Base-by-base conservation (phyloP, 768 basidiomycete genomes). In the Leccinum boreale region DNA sequence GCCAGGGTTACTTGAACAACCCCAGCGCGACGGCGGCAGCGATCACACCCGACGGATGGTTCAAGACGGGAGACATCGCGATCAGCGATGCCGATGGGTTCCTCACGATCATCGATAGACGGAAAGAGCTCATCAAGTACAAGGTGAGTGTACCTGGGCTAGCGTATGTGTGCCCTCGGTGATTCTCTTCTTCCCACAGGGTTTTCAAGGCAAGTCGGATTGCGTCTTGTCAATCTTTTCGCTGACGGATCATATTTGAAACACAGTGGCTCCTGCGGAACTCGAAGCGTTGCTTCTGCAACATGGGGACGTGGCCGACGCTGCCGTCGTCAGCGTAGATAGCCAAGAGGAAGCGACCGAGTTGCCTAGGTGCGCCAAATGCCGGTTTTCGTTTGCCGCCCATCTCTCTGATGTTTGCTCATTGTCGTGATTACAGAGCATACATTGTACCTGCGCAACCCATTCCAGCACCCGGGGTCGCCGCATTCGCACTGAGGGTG, bases 61-160 rank as follows among this genome's bases (percentile, higher is more conserved):
- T 93, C 76, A 92, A 89, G 78, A 94, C 93, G 0, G 92, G 94
- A 1, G 94, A 96, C 69, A 82, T 95, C 51, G 89, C 82, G 2
- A 69, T 79, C 17, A 73, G 83, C 12, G 88, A 92, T 59, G 57
- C 70, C 3, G 84, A 92, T 1, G 93, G 92, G 0, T 89, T 79
- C 67, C 90, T 85, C 68, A 81, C 78, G 62, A 88, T 91, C 52
- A 85, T 92, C 2, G 89, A 91, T 63, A 75, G 91, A 33, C 77
- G 80, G 49, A 90, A 90, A 59, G 90, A 90, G 64, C 73, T 90
- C 23, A 86, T 90, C 68, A 88, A 90, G 64, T 89, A 90, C 73
- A 89, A 89, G 75, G 85, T 65, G 7, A 14, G 64, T 55, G 5
- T 19, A 24, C 14, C 0, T 36, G 1, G 3, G 2, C 17, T 17